A percentile compares a stretch with the other conserved stretches of the same genome.
phyloP scores from a whole-genome alignment of 768 basidiomycete species.

The Asterophora lycoperdoides region DNA sequence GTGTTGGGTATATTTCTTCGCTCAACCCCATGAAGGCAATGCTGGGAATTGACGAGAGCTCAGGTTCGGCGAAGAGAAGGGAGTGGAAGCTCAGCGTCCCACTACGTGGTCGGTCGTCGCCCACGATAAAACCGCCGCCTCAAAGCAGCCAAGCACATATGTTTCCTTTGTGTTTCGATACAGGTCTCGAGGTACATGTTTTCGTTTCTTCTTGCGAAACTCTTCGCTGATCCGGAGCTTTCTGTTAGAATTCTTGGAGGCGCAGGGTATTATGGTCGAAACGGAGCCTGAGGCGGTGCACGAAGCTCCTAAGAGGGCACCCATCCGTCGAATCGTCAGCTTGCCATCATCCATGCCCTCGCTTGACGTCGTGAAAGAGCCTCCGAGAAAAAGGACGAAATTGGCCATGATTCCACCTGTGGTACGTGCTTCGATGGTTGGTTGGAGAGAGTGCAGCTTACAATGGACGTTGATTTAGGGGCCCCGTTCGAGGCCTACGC shows the following conservation, averaged over 20 bases:
- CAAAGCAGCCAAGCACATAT: conserved; percentile 41
- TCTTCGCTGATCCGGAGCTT: background rate
- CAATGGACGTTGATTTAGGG: conserved; percentile 11
- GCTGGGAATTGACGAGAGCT: background rate
- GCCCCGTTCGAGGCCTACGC: conserved; percentile 15
- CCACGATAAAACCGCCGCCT: conserved; percentile 32
- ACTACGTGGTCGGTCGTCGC: conserved; percentile 54
- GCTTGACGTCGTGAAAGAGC: conserved; percentile 7
- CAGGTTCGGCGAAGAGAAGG: conserved; percentile 47
- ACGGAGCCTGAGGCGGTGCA: conserved; percentile 20
- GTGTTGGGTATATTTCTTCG: conserved; percentile 36
- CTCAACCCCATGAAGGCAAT: background rate
- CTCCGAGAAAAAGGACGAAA: conserved; percentile 23
- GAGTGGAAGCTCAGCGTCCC: conserved; percentile 36
- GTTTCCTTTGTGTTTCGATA: conserved; percentile 70
- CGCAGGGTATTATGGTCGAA: conserved; percentile 46
- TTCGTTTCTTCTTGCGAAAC: background rate
- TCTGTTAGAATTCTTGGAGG: conserved; percentile 41
- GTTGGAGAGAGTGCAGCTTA: background rate
- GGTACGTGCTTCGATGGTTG: conserved; percentile 1
- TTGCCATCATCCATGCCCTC: conserved; percentile 28
- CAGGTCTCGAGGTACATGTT: conserved; percentile 43
- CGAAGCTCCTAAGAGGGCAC: conserved; percentile 16
- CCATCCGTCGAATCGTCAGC: conserved; percentile 37
- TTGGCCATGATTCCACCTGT: conserved; percentile 6